phyloP scores from a whole-genome alignment of 352 stramenopile species.

The Phytophthora ohioensis region DNA sequence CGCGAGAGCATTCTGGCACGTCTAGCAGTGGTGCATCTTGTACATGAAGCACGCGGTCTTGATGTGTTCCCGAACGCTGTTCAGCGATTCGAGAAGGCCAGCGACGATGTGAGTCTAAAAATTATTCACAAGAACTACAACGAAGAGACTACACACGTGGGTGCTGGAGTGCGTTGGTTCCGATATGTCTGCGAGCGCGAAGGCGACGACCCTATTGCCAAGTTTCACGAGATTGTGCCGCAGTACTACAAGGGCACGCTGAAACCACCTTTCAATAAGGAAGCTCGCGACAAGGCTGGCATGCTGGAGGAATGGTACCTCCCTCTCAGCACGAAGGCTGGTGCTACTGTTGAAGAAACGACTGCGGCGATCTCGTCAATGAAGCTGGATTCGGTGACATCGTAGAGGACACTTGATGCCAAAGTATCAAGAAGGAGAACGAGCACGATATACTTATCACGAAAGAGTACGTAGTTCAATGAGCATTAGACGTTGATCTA shows the following conservation, averaged over 20 bases:
- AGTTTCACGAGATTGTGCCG: slow-evolving; percentile 60
- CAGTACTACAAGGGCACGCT: slow-evolving; percentile 60
- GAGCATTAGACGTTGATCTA: too few species aligned
- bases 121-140: slow-evolving; percentile 63
- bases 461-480: neutral
- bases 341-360: slow-evolving; percentile 18
- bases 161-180: slow-evolving; percentile 54
- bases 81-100: slow-evolving; percentile 52
- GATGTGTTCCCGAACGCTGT: slow-evolving; percentile 65
- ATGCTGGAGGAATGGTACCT: slow-evolving; percentile 65
- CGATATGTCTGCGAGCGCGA: slow-evolving; percentile 48
- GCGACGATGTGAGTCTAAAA: slow-evolving; percentile 47
- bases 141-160: slow-evolving; percentile 63
- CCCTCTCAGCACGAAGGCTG: slow-evolving; percentile 36
- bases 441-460: neutral
- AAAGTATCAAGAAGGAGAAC: too few species aligned
- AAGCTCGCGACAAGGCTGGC: slow-evolving; percentile 51
- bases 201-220: slow-evolving; percentile 39
- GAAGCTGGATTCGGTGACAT: slow-evolving; percentile 15
- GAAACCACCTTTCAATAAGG: slow-evolving; percentile 70
- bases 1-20: slow-evolving; percentile 45
- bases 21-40: slow-evolving; percentile 63
- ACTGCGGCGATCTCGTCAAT: slow-evolving; percentile 24
- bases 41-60: slow-evolving; percentile 66
- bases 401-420: neutral